Percentiles rank a stretch among this genome's conserved stretches.
These are phyloP conservation scores for Suhomyces kunorum DNA, from an alignment of 1,139 yeast genomes.

Conservation along the genomic window DNA sequence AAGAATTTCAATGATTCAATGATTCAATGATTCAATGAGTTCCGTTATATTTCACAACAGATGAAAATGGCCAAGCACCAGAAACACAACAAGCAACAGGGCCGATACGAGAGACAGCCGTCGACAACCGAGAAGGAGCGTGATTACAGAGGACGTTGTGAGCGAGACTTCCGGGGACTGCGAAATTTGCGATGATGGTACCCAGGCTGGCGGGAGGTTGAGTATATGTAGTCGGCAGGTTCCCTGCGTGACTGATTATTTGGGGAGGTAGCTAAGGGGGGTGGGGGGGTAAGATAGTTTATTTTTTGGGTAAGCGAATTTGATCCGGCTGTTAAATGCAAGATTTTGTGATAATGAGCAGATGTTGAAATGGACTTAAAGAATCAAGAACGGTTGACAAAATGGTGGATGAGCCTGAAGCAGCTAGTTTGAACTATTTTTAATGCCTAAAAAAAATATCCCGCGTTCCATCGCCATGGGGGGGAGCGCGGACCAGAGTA, in stretches of 20 bases:
- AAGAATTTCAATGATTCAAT: too few species aligned
- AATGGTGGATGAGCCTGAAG: constrained; percentile 4
- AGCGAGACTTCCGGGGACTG: constrained; percentile 4
- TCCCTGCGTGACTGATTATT: constrained; percentile 3
- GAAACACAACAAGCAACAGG: too few species aligned
- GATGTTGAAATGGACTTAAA: constrained; percentile 4
- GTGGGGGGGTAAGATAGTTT: constrained; percentile 4
- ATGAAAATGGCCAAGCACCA: too few species aligned
- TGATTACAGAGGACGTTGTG: constrained; percentile 1
- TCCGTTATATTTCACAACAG: too few species aligned
- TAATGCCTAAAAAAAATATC: constrained; percentile 4
- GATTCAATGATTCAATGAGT: too few species aligned
- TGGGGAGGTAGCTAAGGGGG: constrained; percentile 1
- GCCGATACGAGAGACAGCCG: too few species aligned
- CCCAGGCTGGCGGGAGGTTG: constrained; percentile 3
- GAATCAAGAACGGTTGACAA: constrained; percentile 5
- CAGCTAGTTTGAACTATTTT: constrained; percentile 7
- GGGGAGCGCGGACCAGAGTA: not conserved
- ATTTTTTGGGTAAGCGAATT: constrained; percentile 5
- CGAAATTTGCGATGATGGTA: constrained; percentile 3
- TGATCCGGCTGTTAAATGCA: constrained; percentile 6
- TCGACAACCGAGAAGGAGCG: not conserved
- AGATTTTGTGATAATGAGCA: constrained; percentile 7
- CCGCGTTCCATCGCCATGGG: too few species aligned
- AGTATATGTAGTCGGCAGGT: constrained; percentile 4